These are phyloP conservation scores for Fusarium marasasianum DNA, from an alignment of 2,329 filamentous ascomycete genomes.

Conservation along the genomic window DNA sequence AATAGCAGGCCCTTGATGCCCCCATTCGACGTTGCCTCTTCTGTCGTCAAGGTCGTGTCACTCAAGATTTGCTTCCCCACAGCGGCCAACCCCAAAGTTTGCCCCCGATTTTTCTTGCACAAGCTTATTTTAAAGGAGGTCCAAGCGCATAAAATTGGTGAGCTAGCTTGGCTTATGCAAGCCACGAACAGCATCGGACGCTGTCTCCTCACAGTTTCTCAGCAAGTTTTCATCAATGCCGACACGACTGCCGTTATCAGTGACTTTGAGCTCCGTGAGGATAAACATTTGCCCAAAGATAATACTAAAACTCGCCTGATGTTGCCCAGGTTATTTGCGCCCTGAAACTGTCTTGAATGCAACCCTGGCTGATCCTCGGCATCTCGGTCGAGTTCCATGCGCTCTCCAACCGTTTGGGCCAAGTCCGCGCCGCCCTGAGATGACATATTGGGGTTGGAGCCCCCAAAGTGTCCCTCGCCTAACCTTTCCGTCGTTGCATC, in stretches of 20 bases:
- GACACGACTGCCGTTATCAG: not conserved
- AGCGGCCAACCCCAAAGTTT: slow-evolving; percentile 18
- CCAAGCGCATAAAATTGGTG: not conserved
- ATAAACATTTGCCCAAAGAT: not conserved
- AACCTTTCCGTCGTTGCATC: not conserved
- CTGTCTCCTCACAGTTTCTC: not conserved
- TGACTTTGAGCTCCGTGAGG: not conserved
- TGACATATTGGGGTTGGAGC: slow-evolving; percentile 12
- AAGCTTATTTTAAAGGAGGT: slow-evolving; percentile 15
- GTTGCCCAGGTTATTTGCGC: not conserved
- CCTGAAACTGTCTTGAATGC: not conserved
- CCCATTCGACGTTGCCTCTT: not conserved
- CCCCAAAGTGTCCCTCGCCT: slow-evolving; percentile 5
- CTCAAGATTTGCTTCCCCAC: slow-evolving; percentile 12
- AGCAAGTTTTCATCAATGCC: not conserved
- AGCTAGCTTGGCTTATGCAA: slow-evolving; percentile 2
- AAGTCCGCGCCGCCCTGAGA: not conserved
- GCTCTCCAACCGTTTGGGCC: not conserved
- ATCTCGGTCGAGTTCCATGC: slow-evolving; percentile 6
- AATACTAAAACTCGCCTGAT: not conserved
- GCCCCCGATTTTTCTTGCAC: slow-evolving; percentile 3
- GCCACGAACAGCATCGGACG: not conserved
- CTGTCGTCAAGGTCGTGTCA: not conserved
- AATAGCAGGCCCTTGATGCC: not conserved
- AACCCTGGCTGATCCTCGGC: slow-evolving; percentile 8